A percentile compares a stretch with the other conserved stretches of the same genome.
phyloP scores from a whole-genome alignment of 352 stramenopile genomes.

The Plasmopara muralis region DNA sequence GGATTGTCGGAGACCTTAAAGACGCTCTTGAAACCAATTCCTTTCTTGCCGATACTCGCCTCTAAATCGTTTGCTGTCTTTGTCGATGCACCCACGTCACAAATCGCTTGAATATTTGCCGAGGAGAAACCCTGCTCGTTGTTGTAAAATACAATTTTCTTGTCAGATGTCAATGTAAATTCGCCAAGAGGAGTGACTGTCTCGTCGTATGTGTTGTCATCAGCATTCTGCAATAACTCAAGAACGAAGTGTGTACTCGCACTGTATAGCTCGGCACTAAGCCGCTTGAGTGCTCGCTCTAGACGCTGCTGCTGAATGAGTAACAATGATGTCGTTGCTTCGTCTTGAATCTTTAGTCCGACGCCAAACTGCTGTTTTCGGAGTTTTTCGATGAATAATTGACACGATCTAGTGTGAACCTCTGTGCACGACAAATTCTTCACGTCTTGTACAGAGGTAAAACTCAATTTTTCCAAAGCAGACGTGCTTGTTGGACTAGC shows the following conservation, averaged over 20 bases:
- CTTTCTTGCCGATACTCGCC: slow-evolving; percentile 85
- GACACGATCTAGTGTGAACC: slow-evolving; percentile 23
- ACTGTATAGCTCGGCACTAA: slow-evolving; percentile 84
- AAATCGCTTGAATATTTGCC: slow-evolving; percentile 77
- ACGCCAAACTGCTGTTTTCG: slow-evolving; percentile 76
- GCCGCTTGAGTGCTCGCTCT: slow-evolving; percentile 73
- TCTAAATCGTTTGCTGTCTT: slow-evolving; percentile 35
- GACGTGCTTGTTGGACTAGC: slow-evolving; percentile 6
- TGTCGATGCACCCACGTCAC: slow-evolving; percentile 80
- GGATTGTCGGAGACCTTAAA: slow-evolving; percentile 82
- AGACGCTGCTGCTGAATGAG: slow-evolving; percentile 71
- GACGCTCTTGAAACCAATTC: slow-evolving; percentile 89
- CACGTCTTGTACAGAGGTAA: slow-evolving; percentile 4
- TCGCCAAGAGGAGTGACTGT: slow-evolving; percentile 40
- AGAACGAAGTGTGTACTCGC: slow-evolving; percentile 86
- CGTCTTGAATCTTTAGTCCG: slow-evolving; percentile 54
- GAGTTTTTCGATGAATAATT: slow-evolving; percentile 51
- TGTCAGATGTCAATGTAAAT: slow-evolving; percentile 46
- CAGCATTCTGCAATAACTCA: slow-evolving; percentile 83
- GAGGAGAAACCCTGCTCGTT: slow-evolving; percentile 79
- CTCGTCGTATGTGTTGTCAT: slow-evolving; percentile 68
- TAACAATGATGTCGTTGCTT: slow-evolving; percentile 48
- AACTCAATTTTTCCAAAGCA: slow-evolving; percentile 7
- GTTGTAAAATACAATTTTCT: slow-evolving; percentile 74
- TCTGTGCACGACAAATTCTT: slow-evolving; percentile 2